phyloP scores from a whole-genome alignment of 176 grass and related monocot species.

The Zoysia pacifica region DNA sequence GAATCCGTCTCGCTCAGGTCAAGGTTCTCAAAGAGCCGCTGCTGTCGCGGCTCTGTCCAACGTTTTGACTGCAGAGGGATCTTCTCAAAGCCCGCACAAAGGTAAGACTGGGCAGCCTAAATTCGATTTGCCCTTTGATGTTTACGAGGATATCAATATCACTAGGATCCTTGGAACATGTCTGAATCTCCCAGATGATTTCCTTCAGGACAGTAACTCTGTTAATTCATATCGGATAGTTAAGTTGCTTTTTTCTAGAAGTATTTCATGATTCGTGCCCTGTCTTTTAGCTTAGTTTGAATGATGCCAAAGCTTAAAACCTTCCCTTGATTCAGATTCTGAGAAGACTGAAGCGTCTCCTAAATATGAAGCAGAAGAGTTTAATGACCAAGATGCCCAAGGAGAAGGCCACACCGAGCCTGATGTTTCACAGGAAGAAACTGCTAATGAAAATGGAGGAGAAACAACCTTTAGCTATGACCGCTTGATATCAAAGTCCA shows the following conservation, averaged over 20 bases:
- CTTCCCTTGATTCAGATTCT: constrained; percentile 49
- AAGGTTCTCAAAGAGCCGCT: constrained; percentile 93
- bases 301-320: constrained; percentile 20
- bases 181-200: neutral
- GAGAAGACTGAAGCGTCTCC: constrained; percentile 39
- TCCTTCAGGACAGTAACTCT: neutral
- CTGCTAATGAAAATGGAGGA: constrained; percentile 64
- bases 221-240: constrained; percentile 6
- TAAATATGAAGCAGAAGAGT: constrained; percentile 23
- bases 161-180: neutral
- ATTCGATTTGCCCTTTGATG: constrained; percentile 7
- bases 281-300: constrained; percentile 14
- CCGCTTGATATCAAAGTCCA: constrained; percentile 70
- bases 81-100: constrained; percentile 52
- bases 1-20: constrained; percentile 44
- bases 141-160: neutral
- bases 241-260: neutral
- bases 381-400: constrained; percentile 52
- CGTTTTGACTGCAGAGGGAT: constrained; percentile 73
- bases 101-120: constrained; percentile 30
- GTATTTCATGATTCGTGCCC: neutral
- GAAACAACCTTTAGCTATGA: constrained; percentile 59
- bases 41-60: constrained; percentile 89
- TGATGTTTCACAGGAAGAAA: constrained; percentile 66
- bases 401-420: constrained; percentile 50